These are phyloP conservation scores for Podila epicladia DNA, from an alignment of 192 early-diverging fungal species.

Conservation along the genomic window DNA sequence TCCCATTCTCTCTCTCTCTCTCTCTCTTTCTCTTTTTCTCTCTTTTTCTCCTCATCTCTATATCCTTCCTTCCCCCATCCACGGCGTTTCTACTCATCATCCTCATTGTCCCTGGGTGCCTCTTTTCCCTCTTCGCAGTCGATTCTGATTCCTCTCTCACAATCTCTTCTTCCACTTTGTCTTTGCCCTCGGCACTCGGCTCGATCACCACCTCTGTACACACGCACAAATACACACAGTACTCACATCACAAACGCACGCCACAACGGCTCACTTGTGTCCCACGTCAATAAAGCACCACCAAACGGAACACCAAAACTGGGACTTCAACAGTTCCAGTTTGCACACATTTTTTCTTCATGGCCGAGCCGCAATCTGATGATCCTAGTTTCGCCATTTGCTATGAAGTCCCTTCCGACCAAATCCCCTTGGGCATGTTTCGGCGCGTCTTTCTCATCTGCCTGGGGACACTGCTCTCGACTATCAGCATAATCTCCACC, in stretches of 20 bases:
- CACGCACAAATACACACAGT: background rate
- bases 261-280: background rate
- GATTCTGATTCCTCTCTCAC: background rate
- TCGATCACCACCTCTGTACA: background rate
- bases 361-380: background rate
- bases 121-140: background rate
- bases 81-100: background rate
- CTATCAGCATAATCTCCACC: slow-evolving; percentile 16
- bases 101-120: background rate
- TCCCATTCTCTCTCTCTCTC: background rate
- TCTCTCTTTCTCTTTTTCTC: background rate
- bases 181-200: background rate
- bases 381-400: background rate
- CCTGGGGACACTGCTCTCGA: slow-evolving; percentile 1
- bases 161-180: background rate
- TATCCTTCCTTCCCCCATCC: background rate
- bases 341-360: background rate
- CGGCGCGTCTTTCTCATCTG: slow-evolving; percentile 23
- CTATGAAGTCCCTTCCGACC: background rate
- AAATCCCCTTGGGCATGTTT: slow-evolving; percentile 2
- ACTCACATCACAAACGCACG: background rate
- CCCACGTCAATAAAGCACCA: background rate
- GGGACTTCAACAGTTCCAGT: no score
- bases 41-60: background rate
- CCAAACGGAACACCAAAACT: no score